Base-by-base conservation (phyloP, 2,329 filamentous ascomycete genomes). In the Ampelomyces quisqualis region DNA sequence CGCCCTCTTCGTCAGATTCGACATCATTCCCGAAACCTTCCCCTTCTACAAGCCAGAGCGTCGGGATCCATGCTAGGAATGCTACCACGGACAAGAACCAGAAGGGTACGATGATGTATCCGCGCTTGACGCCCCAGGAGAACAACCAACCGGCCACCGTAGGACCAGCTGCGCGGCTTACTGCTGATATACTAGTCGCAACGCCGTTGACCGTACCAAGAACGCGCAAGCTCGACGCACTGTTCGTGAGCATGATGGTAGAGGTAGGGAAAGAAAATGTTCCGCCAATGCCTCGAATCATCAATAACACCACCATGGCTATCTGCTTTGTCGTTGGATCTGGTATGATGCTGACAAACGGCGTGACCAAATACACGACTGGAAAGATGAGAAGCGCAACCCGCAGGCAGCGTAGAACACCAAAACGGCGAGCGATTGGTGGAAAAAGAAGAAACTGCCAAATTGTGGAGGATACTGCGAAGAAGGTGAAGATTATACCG, bases 171-270 rank as follows among this genome's bases (percentile, higher is more conserved):
- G 89, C 90, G 34, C 90, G 76, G 2, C 90, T 91, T 4, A 96
- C 68, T 0, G 88, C 90, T 50, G 84, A 85, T 22, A 90, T 81
- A 40, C 85, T 86, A 0, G 90, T 95, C 0, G 89, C 90, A 47
- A 95, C 82, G 2, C 91, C 93, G 60, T 97, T 97, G 40, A 97
- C 72, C 0, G 90, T 96, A 1, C 90, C 90, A 4, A 97, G 77
- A 7, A 95, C 80, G 29, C 78, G 74, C 11, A 95, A 72, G 39
- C 85, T 90, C 1, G 77, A 70, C 4, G 89, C 89, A 7, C 85
- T 88, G 69, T 96, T 96, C 19, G 90, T 96, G 24, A 97, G 78
- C 33, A 97, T 75, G 55, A 97, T 96, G 5, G 88, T 95, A 18
- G 80, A 85, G 58, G 88, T 93, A 0, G 93, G 91, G 64, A 96